Evolutionary conservation across 176 grass and related monocot genomes (phyloP), one percentile per base, ranked within the genome.

Genomic region (Eragrostis nindensis): DNA sequence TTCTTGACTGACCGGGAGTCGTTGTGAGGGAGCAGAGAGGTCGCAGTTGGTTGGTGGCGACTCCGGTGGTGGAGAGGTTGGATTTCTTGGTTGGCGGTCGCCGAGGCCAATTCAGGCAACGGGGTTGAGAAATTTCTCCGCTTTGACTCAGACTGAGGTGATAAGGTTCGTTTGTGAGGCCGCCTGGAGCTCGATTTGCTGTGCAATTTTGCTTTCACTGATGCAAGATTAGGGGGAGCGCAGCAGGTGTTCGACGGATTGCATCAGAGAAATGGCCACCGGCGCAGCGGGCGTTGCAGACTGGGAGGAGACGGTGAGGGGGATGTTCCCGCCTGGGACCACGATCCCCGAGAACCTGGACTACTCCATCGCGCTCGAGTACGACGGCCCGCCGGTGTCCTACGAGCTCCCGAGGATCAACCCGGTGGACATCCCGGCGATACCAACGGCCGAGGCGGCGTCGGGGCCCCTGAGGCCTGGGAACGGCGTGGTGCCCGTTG

Each of bases 321-420:
- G 82, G 80, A 93, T 95, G 73, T 81, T 98, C 38, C 92, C 92
- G 5, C 90, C 90, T 7, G 95, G 95, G 47, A 85, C 95, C 7
- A 66, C 88, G 24, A 98, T 98, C 68, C 95, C 95, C 3, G 95
- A 95, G 3, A 91, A 95, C 76, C 88, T 98, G 2, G 92, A 98
- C 55, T 98, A 98, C 81, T 98, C 95, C 56, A 91, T 98, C 72
- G 95, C 95, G 30, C 78, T 98, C 66, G 90, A 93, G 92, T 98
- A 98, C 44, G 90, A 95, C 48, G 95, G 92, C 13, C 90, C 95
- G 1, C 92, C 88, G 13, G 90, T 98, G 6, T 55, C 95, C 11
- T 91, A 98, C 49, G 90, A 98, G 70, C 90, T 95, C 72, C 95
- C 92, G 1, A 73, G 74, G 84, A 94, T 95, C 57, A 84, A 94